Evolutionary conservation across 805 yeast genomes (phyloP).

Genomic region (Candida nemodendra): DNA sequence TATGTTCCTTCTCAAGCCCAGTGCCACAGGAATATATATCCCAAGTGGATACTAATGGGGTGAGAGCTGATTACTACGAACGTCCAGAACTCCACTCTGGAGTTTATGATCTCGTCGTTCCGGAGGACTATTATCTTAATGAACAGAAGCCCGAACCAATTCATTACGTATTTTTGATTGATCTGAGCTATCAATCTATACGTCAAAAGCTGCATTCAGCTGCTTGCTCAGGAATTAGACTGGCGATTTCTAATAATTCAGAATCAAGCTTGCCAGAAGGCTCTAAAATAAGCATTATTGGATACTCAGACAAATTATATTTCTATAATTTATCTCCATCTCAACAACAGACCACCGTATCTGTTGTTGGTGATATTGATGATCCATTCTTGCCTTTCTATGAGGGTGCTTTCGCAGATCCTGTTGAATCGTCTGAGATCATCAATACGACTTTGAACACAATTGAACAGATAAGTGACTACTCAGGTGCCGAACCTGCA

Average conservation of each 20-base stretch:
- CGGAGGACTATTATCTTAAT: conserved; percentile 62
- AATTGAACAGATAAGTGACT: conserved; percentile 48
- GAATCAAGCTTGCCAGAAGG: conserved; percentile 36
- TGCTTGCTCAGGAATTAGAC: conserved; percentile 67
- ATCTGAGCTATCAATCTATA: conserved; percentile 58
- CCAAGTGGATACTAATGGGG: conserved; percentile 58
- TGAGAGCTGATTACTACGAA: conserved; percentile 58
- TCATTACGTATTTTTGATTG: conserved; percentile 73
- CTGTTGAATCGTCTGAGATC: conserved; percentile 58
- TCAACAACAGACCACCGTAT: conserved; percentile 54
- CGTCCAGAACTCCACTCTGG: conserved; percentile 82
- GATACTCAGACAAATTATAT: conserved; percentile 70
- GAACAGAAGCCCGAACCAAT: conserved; percentile 43
- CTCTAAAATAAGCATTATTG: conserved; percentile 64
- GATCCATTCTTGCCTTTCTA: conserved; percentile 82
- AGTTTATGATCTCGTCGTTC: conserved; percentile 81
- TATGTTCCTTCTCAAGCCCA: conserved; percentile 75
- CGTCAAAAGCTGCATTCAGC: conserved; percentile 61
- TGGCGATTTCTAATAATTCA: conserved; percentile 42
- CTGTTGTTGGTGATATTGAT: conserved; percentile 65
- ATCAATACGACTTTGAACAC: conserved; percentile 68
- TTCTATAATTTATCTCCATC: conserved; percentile 66
- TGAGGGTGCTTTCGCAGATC: conserved; percentile 78
- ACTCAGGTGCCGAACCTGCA: conserved; percentile 57
- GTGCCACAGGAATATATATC: conserved; percentile 67